A percentile compares a stretch with the other conserved stretches of the same genome.
These are phyloP conservation scores for Populus hybrid DNA, from an alignment of 441 rosid species.

Conservation along the genomic window DNA sequence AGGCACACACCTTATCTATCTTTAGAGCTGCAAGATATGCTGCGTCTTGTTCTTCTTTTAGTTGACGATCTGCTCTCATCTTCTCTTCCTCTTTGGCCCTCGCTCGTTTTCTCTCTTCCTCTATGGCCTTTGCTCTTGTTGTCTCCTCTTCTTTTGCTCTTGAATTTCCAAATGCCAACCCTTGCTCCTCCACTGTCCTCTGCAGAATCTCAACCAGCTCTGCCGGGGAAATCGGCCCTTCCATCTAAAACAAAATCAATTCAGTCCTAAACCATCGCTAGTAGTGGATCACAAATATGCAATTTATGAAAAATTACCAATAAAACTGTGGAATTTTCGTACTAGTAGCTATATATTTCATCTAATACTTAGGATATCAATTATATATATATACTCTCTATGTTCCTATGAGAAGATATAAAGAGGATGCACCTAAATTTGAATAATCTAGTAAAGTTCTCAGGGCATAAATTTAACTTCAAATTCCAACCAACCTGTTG, in stretches of 20 bases:
- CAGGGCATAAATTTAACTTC: background rate
- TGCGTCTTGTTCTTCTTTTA: constrained; percentile 56
- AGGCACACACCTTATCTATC: constrained; percentile 42
- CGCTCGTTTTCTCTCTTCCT: constrained; percentile 28
- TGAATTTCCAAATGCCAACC: constrained; percentile 38
- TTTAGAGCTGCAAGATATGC: constrained; percentile 49
- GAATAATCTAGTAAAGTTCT: background rate
- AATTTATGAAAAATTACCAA: background rate
- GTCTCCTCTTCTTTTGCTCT: constrained; percentile 24
- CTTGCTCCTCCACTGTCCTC: constrained; percentile 61
- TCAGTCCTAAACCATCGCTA: too few relatives aligned
- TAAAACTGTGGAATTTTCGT: background rate
- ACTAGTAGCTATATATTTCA: background rate
- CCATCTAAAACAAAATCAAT: constrained; percentile 33
- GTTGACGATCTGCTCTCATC: constrained; percentile 40
- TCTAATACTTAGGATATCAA: background rate
- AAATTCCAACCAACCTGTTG: constrained; percentile 42
- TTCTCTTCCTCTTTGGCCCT: constrained; percentile 35
- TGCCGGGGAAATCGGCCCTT: constrained; percentile 53
- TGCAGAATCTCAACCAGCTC: constrained; percentile 56
- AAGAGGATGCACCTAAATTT: background rate
- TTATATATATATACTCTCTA: background rate
- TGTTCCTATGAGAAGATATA: background rate
- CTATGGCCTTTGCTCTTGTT: constrained; percentile 24
- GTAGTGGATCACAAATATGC: background rate